Percentiles rank a stretch among this genome's conserved stretches.
These are phyloP conservation scores for Lepidium campestre DNA, from an alignment of 441 rosid species.

Conservation along the genomic window DNA sequence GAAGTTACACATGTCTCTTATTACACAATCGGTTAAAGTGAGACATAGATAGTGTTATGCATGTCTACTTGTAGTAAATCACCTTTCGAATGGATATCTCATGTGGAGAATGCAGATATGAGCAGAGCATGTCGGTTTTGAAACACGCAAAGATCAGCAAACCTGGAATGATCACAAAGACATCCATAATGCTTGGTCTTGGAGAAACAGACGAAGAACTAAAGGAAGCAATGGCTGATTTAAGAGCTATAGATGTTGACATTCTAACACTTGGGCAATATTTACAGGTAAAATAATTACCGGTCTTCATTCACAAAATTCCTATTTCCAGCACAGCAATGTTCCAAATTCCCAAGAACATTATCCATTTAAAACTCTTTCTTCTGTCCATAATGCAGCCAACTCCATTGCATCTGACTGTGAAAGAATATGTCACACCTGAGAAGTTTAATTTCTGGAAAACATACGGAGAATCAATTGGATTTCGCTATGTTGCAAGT, in stretches of 20 bases:
- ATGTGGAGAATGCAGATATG: constrained; percentile 57
- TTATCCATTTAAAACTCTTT: background rate
- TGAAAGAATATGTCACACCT: constrained; percentile 89
- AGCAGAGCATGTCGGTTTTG: constrained; percentile 86
- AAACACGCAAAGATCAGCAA: constrained; percentile 78
- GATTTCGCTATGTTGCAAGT: constrained; percentile 92
- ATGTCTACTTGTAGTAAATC: background rate
- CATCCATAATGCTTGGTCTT: constrained; percentile 96
- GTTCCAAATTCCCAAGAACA: background rate
- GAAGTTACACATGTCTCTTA: background rate
- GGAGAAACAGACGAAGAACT: constrained; percentile 91
- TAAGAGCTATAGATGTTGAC: constrained; percentile 87
- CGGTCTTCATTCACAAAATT: background rate
- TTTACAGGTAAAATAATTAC: constrained; percentile 57
- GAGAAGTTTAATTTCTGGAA: constrained; percentile 94
- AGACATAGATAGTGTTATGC: background rate
- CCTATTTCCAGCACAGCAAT: background rate
- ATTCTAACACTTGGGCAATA: constrained; percentile 96
- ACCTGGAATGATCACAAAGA: constrained; percentile 81
- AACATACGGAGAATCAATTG: constrained; percentile 88
- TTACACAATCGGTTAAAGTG: background rate
- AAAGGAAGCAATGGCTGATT: constrained; percentile 80
- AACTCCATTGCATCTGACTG: constrained; percentile 89
- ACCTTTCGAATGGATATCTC: background rate
- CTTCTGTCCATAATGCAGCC: constrained; percentile 50